phyloP scores from a whole-genome alignment of 352 stramenopile genomes.

The Globisporangium spinosum region DNA sequence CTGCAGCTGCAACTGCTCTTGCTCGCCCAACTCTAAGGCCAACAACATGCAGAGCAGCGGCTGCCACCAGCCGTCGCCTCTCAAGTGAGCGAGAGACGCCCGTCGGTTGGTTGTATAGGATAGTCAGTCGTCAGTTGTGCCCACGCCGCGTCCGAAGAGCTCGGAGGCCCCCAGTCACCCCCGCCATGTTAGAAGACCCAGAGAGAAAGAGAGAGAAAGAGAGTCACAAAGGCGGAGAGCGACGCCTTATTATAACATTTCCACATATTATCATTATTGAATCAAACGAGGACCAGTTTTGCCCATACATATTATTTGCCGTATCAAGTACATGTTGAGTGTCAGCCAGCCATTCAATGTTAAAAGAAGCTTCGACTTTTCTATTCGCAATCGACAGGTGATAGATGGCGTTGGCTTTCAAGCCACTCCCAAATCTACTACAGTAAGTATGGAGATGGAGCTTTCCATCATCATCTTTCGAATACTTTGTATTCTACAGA shows the following conservation, averaged over 20 bases:
- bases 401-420: not conserved
- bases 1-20: conserved; percentile 25
- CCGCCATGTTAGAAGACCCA: not conserved
- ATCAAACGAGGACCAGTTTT: not conserved
- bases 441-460: no score
- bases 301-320: not conserved
- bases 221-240: not conserved
- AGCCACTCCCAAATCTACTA: no score
- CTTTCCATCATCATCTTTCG: no score
- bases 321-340: not conserved
- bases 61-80: conserved; percentile 12
- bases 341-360: not conserved
- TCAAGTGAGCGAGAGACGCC: conserved; percentile 2
- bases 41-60: not conserved
- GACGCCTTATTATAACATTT: conserved; percentile 3
- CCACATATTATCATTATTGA: conserved; percentile 15
- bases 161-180: conserved; percentile 3
- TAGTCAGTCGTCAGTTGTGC: not conserved
- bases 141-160: conserved; percentile 9
- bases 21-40: conserved; percentile 17
- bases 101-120: conserved; percentile 8
- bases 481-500: no score
- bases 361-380: not conserved
- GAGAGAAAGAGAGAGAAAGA: not conserved
- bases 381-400: not conserved